phyloP scores from a whole-genome alignment of 225 moss, liverwort and hornwort genomes.

The Physcomitrium patens region DNA sequence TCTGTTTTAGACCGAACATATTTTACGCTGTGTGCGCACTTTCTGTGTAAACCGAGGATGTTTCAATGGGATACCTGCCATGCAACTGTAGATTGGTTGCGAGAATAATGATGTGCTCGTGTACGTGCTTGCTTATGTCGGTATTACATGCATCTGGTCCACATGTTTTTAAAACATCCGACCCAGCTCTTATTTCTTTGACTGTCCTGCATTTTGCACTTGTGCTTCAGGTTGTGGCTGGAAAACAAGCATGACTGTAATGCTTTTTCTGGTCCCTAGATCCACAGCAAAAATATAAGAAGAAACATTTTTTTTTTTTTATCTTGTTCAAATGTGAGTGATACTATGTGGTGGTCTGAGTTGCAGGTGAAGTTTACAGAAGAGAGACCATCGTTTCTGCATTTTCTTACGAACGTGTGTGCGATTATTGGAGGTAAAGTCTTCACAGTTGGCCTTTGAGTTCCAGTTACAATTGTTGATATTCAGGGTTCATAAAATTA shows the following conservation, averaged over 20 bases:
- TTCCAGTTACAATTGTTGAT: too few species aligned
- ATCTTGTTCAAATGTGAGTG: too few species aligned
- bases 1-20: background rate
- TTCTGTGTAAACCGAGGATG: background rate
- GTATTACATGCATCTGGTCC: background rate
- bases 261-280: too few species aligned
- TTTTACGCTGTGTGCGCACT: background rate
- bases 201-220: too few species aligned
- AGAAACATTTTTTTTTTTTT: too few species aligned
- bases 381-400: slow-evolving; percentile 59
- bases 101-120: background rate
- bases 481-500: background rate
- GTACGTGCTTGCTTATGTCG: background rate
- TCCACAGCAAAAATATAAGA: too few species aligned
- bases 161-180: background rate
- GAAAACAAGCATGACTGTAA: background rate
- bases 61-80: background rate
- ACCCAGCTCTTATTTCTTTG: too few species aligned
- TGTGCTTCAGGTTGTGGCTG: slow-evolving; percentile 5
- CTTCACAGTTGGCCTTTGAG: background rate
- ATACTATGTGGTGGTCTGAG: background rate
- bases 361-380: slow-evolving; percentile 63
- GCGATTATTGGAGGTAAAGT: slow-evolving; percentile 67
- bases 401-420: slow-evolving; percentile 71
- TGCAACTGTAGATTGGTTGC: slow-evolving; percentile 9